These are phyloP conservation scores for Trichophyton benhamiae DNA, from an alignment of 2,329 filamentous ascomycete genomes.

Conservation along the genomic window DNA sequence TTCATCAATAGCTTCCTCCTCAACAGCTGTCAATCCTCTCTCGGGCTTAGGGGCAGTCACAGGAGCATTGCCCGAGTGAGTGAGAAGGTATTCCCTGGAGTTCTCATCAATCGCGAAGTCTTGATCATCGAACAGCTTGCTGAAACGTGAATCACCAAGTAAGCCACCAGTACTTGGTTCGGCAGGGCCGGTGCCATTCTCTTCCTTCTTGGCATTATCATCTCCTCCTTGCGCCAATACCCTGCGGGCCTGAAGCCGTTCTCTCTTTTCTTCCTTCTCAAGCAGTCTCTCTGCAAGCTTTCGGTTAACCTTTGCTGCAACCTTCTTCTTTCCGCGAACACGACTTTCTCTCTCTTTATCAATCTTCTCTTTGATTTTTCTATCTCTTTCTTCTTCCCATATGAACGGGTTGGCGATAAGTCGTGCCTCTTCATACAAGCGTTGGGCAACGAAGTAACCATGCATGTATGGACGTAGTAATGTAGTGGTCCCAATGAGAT, in stretches of 20 bases:
- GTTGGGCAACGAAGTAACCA: conserved; percentile 92
- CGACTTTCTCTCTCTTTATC: conserved; percentile 92
- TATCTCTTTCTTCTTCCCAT: conserved; percentile 82
- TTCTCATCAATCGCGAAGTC: conserved; percentile 87
- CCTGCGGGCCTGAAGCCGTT: conserved; percentile 33
- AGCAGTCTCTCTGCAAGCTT: conserved; percentile 50
- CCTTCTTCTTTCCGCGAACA: conserved; percentile 89
- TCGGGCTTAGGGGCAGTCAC: conserved; percentile 24
- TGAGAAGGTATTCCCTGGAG: conserved; percentile 70
- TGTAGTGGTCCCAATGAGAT: conserved; percentile 81
- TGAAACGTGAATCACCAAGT: conserved; percentile 77
- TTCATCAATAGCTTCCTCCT: conserved; percentile 48
- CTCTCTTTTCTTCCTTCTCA: conserved; percentile 46
- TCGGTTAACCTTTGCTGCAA: conserved; percentile 74
- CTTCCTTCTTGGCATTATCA: conserved; percentile 28
- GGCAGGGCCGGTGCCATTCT: conserved; percentile 9
- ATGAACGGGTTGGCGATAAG: conserved; percentile 89
- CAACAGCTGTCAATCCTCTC: conserved; percentile 48
- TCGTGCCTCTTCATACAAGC: conserved; percentile 86
- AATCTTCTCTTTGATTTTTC: conserved; percentile 86
- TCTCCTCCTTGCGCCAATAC: conserved; percentile 47
- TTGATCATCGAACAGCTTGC: conserved; percentile 77
- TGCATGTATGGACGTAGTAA: conserved; percentile 95
- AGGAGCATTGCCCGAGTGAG: conserved; percentile 70
- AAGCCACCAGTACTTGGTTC: conserved; percentile 37